Conservation (phyloP, 2,329 filamentous ascomycete species). For the Diaporthe longicolla region DNA sequence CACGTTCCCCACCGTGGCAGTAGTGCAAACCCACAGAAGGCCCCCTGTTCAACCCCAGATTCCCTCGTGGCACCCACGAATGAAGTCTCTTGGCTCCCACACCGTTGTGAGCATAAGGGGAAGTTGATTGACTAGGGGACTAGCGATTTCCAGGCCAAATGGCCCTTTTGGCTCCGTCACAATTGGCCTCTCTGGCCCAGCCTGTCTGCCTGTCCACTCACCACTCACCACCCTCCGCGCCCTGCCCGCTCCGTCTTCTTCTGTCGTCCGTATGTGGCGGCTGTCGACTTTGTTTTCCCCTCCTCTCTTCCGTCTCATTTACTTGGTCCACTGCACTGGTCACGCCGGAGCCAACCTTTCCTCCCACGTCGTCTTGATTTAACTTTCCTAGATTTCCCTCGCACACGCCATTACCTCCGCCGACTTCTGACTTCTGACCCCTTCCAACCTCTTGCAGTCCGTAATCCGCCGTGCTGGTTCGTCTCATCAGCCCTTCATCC, state of each 20-base stretch:
- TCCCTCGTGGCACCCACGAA: conserved; percentile 40
- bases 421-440: not conserved
- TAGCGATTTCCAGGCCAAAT: conserved; percentile 23
- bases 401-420: not conserved
- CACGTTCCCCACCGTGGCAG: conserved; percentile 34
- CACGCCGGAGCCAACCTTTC: too few species aligned
- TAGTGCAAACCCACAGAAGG: conserved; percentile 12
- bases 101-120: conserved; percentile 35
- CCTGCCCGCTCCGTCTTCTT: conserved; percentile 26
- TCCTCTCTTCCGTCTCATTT: conserved; percentile 4
- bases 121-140: conserved; percentile 32
- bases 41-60: conserved; percentile 42
- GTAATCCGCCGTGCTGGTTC: conserved; percentile 14
- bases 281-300: conserved; percentile 20
- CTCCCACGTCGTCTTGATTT: conserved; percentile 36
- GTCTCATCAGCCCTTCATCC: not conserved
- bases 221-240: not conserved
- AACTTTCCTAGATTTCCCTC: conserved; percentile 33
- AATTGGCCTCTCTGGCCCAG: conserved; percentile 22
- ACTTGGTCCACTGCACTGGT: not conserved
- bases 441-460: not conserved
- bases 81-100: conserved; percentile 39
- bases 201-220: too few species aligned
- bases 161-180: conserved; percentile 25
- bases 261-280: conserved; percentile 28